Conservation (phyloP, 345 rosid species). For the Brassica cretica region DNA sequence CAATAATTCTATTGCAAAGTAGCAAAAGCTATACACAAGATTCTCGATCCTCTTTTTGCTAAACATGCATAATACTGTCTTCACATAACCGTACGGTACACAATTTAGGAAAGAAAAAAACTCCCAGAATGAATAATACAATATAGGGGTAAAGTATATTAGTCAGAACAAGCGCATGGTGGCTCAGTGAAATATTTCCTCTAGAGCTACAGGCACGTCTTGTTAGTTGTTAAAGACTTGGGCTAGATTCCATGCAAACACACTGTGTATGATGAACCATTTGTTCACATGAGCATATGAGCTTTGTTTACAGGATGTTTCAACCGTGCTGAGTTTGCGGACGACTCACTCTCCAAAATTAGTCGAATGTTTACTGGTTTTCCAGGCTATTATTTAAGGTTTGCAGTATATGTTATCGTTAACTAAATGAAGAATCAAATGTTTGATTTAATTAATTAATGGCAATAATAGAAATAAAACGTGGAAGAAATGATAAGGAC, state of each 20-base stretch:
- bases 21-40: slow-evolving; percentile 10
- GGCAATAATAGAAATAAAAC: slow-evolving; percentile 20
- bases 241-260: background rate
- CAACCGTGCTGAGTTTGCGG: background rate
- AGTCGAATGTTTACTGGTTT: background rate
- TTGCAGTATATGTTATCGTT: background rate
- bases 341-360: background rate
- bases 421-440: background rate
- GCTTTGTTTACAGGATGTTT: background rate
- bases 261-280: background rate
- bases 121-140: background rate
- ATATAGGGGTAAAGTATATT: background rate
- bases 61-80: slow-evolving; percentile 14
- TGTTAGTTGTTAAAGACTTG: background rate
- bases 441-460: background rate
- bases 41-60: slow-evolving; percentile 11
- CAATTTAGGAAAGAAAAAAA: background rate
- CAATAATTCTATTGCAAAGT: slow-evolving; percentile 2
- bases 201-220: background rate
- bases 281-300: background rate
- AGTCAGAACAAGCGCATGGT: background rate
- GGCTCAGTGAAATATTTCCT: background rate
- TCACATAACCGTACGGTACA: background rate
- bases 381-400: background rate
- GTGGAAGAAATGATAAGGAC: slow-evolving; percentile 41